A percentile compares a stretch with the other conserved stretches of the same genome.
These are phyloP conservation scores for Cytospora schulzeri DNA, from an alignment of 2,329 filamentous ascomycete genomes.

Conservation along the genomic window DNA sequence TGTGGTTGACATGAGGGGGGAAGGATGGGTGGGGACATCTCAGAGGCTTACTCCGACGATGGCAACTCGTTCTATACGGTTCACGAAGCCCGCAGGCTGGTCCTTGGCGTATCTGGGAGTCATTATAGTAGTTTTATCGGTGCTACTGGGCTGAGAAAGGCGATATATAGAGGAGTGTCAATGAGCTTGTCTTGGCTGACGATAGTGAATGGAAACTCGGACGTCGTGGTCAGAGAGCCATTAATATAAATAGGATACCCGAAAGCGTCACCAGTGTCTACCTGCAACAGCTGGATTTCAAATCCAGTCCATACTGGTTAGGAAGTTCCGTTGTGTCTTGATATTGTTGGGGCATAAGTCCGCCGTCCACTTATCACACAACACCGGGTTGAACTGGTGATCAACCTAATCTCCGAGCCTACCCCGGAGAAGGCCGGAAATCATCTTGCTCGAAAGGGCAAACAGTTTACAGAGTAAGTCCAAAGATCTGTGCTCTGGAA, in stretches of 20 bases:
- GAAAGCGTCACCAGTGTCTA: too few relatives aligned
- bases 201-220: too few relatives aligned
- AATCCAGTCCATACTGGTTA: background rate
- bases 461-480: background rate
- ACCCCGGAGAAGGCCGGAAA: background rate
- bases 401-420: slow-evolving; percentile 5
- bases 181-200: background rate
- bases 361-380: background rate
- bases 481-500: too few relatives aligned
- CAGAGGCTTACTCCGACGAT: slow-evolving; percentile 32
- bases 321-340: background rate
- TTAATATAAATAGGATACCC: too few relatives aligned
- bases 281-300: background rate
- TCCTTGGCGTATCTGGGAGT: slow-evolving; percentile 21
- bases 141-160: too few relatives aligned
- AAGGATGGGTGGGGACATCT: background rate
- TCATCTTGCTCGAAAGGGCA: background rate
- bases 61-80: slow-evolving; percentile 33
- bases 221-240: too few relatives aligned
- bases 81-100: slow-evolving; percentile 24
- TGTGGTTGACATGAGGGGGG: too few relatives aligned
- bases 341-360: background rate
- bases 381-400: background rate
- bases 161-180: background rate
- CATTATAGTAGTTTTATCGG: background rate